Evolutionary conservation across 192 early-diverging fungal species (phyloP).

Genomic region (Mortierella alpina): DNA sequence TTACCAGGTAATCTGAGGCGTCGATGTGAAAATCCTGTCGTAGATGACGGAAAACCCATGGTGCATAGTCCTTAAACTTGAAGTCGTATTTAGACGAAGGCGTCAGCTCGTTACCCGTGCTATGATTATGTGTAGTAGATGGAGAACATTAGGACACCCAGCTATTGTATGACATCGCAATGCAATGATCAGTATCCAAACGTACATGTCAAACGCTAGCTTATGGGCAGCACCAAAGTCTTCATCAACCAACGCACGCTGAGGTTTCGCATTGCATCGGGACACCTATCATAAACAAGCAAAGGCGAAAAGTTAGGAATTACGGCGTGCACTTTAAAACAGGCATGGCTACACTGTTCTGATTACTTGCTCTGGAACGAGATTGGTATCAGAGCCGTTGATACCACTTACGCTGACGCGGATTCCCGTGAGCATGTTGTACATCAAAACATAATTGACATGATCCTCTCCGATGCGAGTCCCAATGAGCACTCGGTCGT

Average conservation of each 20-base stretch:
- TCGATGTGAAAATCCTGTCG: conserved; percentile 90
- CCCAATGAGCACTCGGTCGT: conserved; percentile 69
- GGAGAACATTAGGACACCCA: too few species aligned
- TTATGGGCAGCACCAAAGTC: conserved; percentile 94
- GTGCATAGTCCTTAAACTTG: conserved; percentile 99
- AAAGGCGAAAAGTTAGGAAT: neutral
- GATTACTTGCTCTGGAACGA: too few species aligned
- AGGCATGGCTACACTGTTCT: too few species aligned
- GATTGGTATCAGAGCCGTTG: too few species aligned
- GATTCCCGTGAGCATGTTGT: conserved; percentile 98
- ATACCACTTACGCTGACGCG: conserved; percentile 78
- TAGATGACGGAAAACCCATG: conserved; percentile 95
- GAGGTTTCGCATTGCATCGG: conserved; percentile 88
- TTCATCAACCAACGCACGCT: conserved; percentile 74
- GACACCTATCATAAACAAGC: conserved; percentile 64
- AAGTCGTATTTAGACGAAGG: conserved; percentile 96
- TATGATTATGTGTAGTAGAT: conserved; percentile 18
- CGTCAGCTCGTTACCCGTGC: conserved; percentile 93
- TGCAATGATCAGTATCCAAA: neutral
- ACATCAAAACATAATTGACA: conserved; percentile 96
- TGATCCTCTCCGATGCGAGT: conserved; percentile 94
- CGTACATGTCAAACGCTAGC: conserved; percentile 93
- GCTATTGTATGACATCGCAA: too few species aligned
- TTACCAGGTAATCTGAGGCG: conserved; percentile 92
- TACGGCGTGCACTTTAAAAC: too few species aligned